phyloP scores from a whole-genome alignment of 768 basidiomycete species.

The Zangia roseola region DNA sequence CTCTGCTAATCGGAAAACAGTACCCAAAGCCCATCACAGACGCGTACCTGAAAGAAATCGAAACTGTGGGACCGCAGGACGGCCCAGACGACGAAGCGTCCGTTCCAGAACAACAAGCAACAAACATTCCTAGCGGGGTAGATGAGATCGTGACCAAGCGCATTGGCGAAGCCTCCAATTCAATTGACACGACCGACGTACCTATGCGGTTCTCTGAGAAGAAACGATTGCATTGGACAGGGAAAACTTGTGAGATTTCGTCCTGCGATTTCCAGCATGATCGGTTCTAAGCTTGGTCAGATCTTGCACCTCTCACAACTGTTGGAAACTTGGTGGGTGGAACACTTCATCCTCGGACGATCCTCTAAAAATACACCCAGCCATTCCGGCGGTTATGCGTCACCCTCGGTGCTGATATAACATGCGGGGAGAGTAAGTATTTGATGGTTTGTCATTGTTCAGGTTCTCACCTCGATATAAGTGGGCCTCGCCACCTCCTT shows the following conservation, averaged over 20 bases:
- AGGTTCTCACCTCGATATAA: constrained; percentile 21
- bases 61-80: constrained; percentile 28
- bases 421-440: constrained; percentile 83
- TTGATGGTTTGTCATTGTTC: not conserved
- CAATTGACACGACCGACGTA: constrained; percentile 65
- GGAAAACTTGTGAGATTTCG: constrained; percentile 70
- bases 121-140: not conserved
- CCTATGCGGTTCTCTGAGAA: constrained; percentile 77
- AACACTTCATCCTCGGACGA: not conserved
- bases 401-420: constrained; percentile 87
- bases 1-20: constrained; percentile 33
- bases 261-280: not conserved
- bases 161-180: constrained; percentile 36
- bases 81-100: not conserved
- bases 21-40: constrained; percentile 65
- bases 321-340: constrained; percentile 82
- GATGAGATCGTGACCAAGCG: constrained; percentile 30
- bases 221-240: constrained; percentile 80
- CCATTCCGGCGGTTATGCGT: constrained; percentile 93
- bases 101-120: constrained; percentile 16
- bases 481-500: constrained; percentile 95
- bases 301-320: constrained; percentile 85
- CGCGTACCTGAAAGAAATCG: constrained; percentile 56
- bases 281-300: constrained; percentile 37
- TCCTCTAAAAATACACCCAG: constrained; percentile 35